Evolutionary conservation across 2,329 filamentous ascomycete species (phyloP), one percentile per base, ranked within the genome.

Genomic region (Orbilia oligospora): DNA sequence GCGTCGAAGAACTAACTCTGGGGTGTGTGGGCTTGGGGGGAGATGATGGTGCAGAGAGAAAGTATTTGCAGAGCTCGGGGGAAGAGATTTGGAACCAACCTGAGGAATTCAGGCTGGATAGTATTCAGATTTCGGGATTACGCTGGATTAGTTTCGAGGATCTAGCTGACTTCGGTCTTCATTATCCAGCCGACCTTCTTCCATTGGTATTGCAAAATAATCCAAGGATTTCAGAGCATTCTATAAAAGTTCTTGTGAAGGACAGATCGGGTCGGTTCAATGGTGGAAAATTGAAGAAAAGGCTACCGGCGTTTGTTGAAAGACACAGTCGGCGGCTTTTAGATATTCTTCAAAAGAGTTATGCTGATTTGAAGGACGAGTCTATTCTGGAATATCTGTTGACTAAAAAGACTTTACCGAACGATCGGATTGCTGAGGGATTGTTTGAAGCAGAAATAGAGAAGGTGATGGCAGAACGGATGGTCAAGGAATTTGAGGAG

Each of bases 181-280:
- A 49, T 5, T 65, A 65, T 49, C 61, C 61, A 10, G 14, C 0
- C 9, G 61, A 65, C 44, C 36, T 65, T 49, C 3, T 65, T 6
- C 41, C 49, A 5, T 20, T 49, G 61, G 27, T 65, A 8, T 48
- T 49, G 61, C n/a, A 36, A 38, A 65, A 49, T 5, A 65, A 65
- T 16, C 24, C 24, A 20, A 12, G 18, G 24, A 33, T 49, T 36
- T 65, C 61, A 1, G 16, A 33, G 1, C 14, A 33, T 22, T 48
- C 10, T 49, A 14, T 49, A 22, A 16, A 49, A 9, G n/a, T 10
- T 9, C 14, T 49, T 18, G 22, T 48, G n/a, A 8, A 27, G 14
- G 51, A 38, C 1, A 38, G 18, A 20, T 33, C 18, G 1, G 20
- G 0, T 27, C 5, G n/a, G 10, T 55, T n/a, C n/a, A n/a, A 20